Evolutionary conservation across 108 stramenopile genomes (phyloP).

Genomic region (Skeletonema grethae): DNA sequence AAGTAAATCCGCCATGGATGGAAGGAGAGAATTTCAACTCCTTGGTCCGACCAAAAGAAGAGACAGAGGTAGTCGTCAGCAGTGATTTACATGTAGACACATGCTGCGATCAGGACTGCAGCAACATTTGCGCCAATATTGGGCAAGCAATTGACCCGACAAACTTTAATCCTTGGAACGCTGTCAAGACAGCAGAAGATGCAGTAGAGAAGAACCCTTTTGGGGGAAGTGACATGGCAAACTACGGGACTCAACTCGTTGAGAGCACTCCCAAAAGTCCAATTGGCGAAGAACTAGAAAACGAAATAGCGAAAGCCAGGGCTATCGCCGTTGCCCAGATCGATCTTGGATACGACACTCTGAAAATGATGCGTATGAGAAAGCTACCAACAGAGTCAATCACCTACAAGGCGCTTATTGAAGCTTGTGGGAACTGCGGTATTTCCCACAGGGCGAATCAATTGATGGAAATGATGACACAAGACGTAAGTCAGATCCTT

Average conservation of each 20-base stretch:
- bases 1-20: conserved; percentile 53
- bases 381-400: conserved; percentile 68
- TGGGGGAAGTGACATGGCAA: background rate
- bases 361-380: conserved; percentile 64
- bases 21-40: conserved; percentile 38
- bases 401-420: conserved; percentile 79
- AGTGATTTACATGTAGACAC: conserved; percentile 1
- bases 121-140: conserved; percentile 32
- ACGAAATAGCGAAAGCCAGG: conserved; percentile 70
- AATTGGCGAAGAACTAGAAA: conserved; percentile 13
- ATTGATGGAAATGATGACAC: conserved; percentile 81
- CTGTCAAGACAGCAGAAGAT: background rate
- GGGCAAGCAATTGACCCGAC: conserved; percentile 32
- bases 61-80: conserved; percentile 18
- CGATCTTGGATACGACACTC: conserved; percentile 78
- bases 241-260: background rate
- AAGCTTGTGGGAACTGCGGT: conserved; percentile 85
- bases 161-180: conserved; percentile 33
- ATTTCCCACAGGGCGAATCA: conserved; percentile 70
- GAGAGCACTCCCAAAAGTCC: background rate
- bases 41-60: conserved; percentile 29
- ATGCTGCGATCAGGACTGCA: conserved; percentile 30
- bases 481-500: conserved; percentile 42
- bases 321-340: conserved; percentile 84
- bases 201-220: background rate